These are phyloP conservation scores for Aspergillus alliaceus DNA, from an alignment of 2,329 filamentous ascomycete species.

Conservation along the genomic window DNA sequence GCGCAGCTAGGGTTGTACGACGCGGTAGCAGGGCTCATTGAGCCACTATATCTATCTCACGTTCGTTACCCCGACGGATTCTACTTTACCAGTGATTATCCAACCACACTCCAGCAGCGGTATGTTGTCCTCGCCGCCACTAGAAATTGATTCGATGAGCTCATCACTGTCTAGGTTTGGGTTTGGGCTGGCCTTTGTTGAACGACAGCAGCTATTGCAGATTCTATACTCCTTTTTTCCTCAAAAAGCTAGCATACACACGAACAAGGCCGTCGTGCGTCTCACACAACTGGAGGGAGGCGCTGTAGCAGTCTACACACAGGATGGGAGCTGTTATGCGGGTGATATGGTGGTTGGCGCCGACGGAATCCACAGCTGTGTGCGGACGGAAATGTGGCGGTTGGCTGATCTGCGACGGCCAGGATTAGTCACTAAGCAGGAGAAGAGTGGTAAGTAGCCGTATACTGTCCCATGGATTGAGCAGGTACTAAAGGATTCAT, in stretches of 20 bases:
- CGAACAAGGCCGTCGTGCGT: not conserved
- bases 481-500: too few species aligned
- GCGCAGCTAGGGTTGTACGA: conserved; percentile 18
- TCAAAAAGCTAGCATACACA: not conserved
- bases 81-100: not conserved
- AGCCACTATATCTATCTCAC: too few species aligned
- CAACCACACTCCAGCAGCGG: not conserved
- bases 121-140: not conserved
- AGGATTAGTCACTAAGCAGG: too few species aligned
- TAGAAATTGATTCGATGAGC: not conserved
- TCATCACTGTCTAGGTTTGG: not conserved
- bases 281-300: not conserved
- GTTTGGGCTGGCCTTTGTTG: not conserved
- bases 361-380: not conserved
- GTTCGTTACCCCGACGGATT: too few species aligned
- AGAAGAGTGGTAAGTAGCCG: too few species aligned
- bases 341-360: conserved; percentile 1
- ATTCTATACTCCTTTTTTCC: not conserved
- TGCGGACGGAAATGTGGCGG: not conserved
- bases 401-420: too few species aligned
- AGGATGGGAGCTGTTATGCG: not conserved
- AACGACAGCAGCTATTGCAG: not conserved
- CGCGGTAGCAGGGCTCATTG: too few species aligned
- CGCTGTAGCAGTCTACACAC: not conserved
- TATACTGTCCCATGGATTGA: too few species aligned